Percentiles rank a stretch among this genome's conserved stretches.
Conservation (phyloP, 352 stramenopile genomes). For the Plasmopara viticola region DNA sequence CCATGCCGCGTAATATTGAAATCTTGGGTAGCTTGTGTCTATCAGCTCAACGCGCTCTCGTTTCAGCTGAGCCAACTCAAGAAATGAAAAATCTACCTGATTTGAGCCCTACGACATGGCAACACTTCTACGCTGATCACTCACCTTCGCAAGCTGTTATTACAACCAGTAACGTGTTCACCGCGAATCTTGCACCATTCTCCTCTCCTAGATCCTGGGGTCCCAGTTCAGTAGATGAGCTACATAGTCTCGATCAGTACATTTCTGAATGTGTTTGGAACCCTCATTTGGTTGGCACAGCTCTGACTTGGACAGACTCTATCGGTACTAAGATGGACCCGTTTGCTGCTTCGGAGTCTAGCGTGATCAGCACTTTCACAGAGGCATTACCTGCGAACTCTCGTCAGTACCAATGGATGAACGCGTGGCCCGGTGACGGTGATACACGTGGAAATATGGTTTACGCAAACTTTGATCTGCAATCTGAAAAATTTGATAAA, state of each 20-base stretch:
- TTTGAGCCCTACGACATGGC: slow-evolving; percentile 3
- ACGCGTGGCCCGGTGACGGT: slow-evolving; percentile 27
- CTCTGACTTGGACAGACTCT: slow-evolving; percentile 26
- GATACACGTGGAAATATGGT: slow-evolving; percentile 37
- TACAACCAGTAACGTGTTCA: slow-evolving; percentile 1
- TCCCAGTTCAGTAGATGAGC: slow-evolving; percentile 1
- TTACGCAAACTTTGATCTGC: slow-evolving; percentile 31
- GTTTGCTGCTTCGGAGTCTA: slow-evolving; percentile 22
- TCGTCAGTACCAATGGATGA: slow-evolving; percentile 33
- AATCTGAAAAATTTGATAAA: slow-evolving; percentile 21
- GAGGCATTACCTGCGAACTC: slow-evolving; percentile 20
- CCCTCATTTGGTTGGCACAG: slow-evolving; percentile 15
- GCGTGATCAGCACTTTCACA: slow-evolving; percentile 29
- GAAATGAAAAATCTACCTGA: slow-evolving; percentile 1
- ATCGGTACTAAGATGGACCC: slow-evolving; percentile 27
- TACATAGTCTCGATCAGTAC: slow-evolving; percentile 15
- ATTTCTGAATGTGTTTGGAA: slow-evolving; percentile 34
- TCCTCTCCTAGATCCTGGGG: neutral
- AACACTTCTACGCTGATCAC: neutral
- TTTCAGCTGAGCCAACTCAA: neutral
- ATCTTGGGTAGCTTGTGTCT: slow-evolving; percentile 4
- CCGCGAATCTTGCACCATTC: neutral
- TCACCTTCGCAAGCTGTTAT: neutral
- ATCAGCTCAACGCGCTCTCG: slow-evolving; percentile 4
- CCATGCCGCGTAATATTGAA: slow-evolving; percentile 2